Evolutionary conservation across 2,329 filamentous ascomycete species (phyloP).

Genomic region (Aspergillus intermedius): DNA sequence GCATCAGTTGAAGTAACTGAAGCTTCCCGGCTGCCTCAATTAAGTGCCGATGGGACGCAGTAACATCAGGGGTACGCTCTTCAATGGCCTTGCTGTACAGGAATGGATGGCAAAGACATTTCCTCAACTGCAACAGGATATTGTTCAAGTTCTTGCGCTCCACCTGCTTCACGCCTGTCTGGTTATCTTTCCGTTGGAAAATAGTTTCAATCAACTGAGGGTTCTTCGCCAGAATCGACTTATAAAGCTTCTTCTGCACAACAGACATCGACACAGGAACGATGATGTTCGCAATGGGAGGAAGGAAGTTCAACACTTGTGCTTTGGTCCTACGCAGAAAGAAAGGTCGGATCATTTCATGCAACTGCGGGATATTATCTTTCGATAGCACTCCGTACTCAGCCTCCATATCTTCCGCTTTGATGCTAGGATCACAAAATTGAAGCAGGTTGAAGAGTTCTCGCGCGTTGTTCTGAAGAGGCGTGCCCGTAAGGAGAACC

Average conservation of each 20-base stretch:
- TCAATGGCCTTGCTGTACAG: slow-evolving; percentile 88
- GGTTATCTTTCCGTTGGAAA: slow-evolving; percentile 58
- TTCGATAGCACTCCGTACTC: slow-evolving; percentile 72
- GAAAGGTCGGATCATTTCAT: slow-evolving; percentile 70
- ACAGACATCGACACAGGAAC: slow-evolving; percentile 92
- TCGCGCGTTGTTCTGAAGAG: slow-evolving; percentile 74
- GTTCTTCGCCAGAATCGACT: slow-evolving; percentile 86
- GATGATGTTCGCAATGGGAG: slow-evolving; percentile 90
- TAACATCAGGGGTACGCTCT: slow-evolving; percentile 60
- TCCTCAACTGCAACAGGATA: slow-evolving; percentile 89
- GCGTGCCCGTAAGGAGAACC: slow-evolving; percentile 79
- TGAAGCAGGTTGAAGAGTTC: slow-evolving; percentile 96
- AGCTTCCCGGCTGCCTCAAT: slow-evolving; percentile 90
- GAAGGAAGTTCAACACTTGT: slow-evolving; percentile 83
- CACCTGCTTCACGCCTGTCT: slow-evolving; percentile 48
- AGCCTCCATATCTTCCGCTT: slow-evolving; percentile 67
- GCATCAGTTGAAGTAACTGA: slow-evolving; percentile 71
- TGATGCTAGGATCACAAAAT: slow-evolving; percentile 69
- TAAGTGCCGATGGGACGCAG: slow-evolving; percentile 67
- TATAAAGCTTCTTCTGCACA: slow-evolving; percentile 89
- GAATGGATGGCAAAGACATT: slow-evolving; percentile 93
- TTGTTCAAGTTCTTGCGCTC: slow-evolving; percentile 84
- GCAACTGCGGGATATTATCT: slow-evolving; percentile 73
- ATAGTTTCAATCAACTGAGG: slow-evolving; percentile 82
- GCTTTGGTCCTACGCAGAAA: slow-evolving; percentile 77